Percentiles rank a stretch among this genome's conserved stretches.
phyloP scores from a whole-genome alignment of 352 stramenopile genomes.

The Peronospora destructor region DNA sequence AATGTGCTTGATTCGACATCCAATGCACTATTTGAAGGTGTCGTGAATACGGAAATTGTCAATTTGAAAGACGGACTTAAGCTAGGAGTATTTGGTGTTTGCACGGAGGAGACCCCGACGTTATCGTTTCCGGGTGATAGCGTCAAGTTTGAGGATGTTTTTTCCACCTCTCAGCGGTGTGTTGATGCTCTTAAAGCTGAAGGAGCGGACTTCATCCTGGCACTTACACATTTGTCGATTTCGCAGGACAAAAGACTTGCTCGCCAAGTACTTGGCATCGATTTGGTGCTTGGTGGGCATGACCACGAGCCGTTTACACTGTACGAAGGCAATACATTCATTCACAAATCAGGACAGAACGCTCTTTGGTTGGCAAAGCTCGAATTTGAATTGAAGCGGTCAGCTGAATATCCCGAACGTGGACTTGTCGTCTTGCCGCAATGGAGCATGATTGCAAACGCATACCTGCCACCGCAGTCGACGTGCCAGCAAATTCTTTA shows the following conservation, averaged over 20 bases:
- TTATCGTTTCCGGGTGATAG: constrained; percentile 35
- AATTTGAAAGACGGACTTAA: constrained; percentile 44
- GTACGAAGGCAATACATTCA: constrained; percentile 73
- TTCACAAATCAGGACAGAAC: constrained; percentile 87
- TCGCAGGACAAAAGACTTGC: constrained; percentile 68
- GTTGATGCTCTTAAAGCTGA: constrained; percentile 51
- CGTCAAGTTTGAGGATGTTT: constrained; percentile 48
- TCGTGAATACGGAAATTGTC: constrained; percentile 52
- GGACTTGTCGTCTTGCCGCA: constrained; percentile 47
- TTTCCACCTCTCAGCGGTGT: constrained; percentile 40
- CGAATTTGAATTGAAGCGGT: constrained; percentile 60
- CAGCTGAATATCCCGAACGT: constrained; percentile 29
- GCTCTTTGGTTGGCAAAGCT: constrained; percentile 75
- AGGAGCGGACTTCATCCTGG: constrained; percentile 79
- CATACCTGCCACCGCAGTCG: constrained; percentile 43
- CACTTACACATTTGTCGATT: constrained; percentile 79
- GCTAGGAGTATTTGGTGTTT: constrained; percentile 66
- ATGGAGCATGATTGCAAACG: constrained; percentile 82
- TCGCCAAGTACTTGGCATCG: constrained; percentile 53
- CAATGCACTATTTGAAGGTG: constrained; percentile 26
- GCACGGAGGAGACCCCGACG: constrained; percentile 54
- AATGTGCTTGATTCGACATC: constrained; percentile 50
- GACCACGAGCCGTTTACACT: constrained; percentile 88
- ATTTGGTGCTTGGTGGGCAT: constrained; percentile 87
- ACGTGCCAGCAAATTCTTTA: constrained; percentile 65